Evolutionary conservation across 805 yeast genomes (phyloP), one percentile per base, ranked within the genome.

Genomic region (Candida vaughaniae): DNA sequence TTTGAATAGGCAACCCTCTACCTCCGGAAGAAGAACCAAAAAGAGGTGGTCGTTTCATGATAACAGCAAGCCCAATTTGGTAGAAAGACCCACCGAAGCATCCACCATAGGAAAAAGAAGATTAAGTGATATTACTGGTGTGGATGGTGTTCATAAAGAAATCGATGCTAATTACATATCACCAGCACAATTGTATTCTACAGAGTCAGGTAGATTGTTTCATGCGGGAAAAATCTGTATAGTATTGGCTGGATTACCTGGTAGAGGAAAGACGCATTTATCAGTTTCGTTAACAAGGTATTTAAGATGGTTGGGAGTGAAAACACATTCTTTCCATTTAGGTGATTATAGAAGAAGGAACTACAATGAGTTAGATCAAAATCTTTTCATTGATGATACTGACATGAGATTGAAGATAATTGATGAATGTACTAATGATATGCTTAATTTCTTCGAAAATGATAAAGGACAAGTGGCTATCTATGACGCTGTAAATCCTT

Each of bases 171-270:
- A 74, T 44, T 82, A 82, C 52, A 77, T 85, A 12, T 82, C 93
- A 2, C 96, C 97, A 1, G 97, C 95, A 0, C 99, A 91, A 62
- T 67, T 90, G 30, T 91, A 91, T 58, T 82, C 95, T 9, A 91
- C 98, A 0, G 96, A 88, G 40, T 79, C 90, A 0, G 99, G 99
- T 0, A 76, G 88, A 46, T 70, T 93, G 51, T 93, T 87, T 65
- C 98, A 93, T 53, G 98, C 99, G 4, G 99, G 99, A 3, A 85
- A 87, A 51, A 80, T 93, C 29, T 79, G 95, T 50, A 83, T 93
- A 36, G 87, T 85, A 3, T 72, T 93, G 48, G 91, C 86, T 4
- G 99, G 99, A 0, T 70, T 90, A 42, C 98, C 99, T 2, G 98
- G 96, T 1, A 74, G 98, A 32, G 97, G 98, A 2, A 93, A 93